phyloP scores from a whole-genome alignment of 768 basidiomycete species.

The Rubroboletus satanas region DNA sequence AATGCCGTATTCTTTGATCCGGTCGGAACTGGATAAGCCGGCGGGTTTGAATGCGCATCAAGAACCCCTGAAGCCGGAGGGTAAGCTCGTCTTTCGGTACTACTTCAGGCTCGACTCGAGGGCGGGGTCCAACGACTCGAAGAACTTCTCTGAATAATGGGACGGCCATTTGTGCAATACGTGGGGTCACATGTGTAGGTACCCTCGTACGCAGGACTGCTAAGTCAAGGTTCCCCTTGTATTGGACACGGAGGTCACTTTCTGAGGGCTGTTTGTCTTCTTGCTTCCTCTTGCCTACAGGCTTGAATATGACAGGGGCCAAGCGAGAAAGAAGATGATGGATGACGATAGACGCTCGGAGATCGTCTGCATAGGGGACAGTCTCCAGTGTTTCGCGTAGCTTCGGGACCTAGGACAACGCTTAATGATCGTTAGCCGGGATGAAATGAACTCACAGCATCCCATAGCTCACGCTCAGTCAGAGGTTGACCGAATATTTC shows the following conservation, averaged over 20 bases:
- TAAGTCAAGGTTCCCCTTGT: conserved; percentile 47
- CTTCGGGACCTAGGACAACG: conserved; percentile 15
- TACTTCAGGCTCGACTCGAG: conserved; percentile 10
- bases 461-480: conserved; percentile 27
- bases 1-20: conserved; percentile 34
- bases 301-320: conserved; percentile 13
- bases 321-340: conserved; percentile 12
- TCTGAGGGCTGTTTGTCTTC: neutral
- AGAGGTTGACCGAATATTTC: conserved; percentile 18
- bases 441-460: conserved; percentile 15
- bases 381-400: conserved; percentile 22
- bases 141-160: conserved; percentile 54
- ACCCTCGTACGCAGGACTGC: conserved; percentile 55
- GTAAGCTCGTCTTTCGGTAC: conserved; percentile 9
- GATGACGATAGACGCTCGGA: conserved; percentile 22
- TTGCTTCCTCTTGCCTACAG: neutral
- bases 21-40: conserved; percentile 18
- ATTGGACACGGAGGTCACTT: neutral
- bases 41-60: conserved; percentile 16
- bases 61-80: conserved; percentile 20
- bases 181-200: conserved; percentile 60
- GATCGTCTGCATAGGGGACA: conserved; percentile 16
- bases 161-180: conserved; percentile 48
- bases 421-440: neutral
- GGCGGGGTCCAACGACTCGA: conserved; percentile 48